A percentile compares a stretch with the other conserved stretches of the same genome.
Conservation (phyloP, 1,284 basidiomycete species). For the Sporisorium graminicola region DNA sequence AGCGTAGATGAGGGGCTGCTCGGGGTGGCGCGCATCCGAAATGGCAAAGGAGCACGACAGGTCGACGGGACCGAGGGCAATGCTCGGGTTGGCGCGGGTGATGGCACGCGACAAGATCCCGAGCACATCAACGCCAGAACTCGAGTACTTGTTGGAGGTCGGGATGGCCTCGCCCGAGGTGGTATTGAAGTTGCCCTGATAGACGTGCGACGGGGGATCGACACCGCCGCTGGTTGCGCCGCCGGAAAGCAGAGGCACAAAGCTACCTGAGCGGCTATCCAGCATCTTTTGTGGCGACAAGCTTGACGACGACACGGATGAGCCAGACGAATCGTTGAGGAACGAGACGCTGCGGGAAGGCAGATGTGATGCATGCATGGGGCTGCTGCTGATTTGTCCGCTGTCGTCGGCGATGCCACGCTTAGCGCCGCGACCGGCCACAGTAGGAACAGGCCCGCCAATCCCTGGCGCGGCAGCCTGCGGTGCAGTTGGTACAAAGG, state of each 20-base stretch:
- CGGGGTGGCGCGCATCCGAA: conserved; percentile 82
- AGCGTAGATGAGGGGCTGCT: conserved; percentile 88
- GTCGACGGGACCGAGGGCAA: conserved; percentile 89
- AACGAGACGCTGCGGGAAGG: conserved; percentile 40
- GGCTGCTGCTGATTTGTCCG: conserved; percentile 24
- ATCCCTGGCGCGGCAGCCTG: background rate
- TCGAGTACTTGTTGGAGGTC: conserved; percentile 76
- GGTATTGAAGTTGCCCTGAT: conserved; percentile 40
- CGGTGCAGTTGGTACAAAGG: conserved; percentile 1
- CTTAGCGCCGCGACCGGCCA: conserved; percentile 44
- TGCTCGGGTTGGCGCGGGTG: conserved; percentile 79
- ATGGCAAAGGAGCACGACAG: conserved; percentile 89
- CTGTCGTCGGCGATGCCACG: conserved; percentile 32
- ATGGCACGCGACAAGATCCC: conserved; percentile 83
- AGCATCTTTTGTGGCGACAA: conserved; percentile 41
- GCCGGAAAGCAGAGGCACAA: conserved; percentile 6
- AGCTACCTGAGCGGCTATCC: conserved; percentile 32
- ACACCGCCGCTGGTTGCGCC: conserved; percentile 1
- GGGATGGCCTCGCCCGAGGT: conserved; percentile 36
- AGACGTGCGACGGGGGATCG: conserved; percentile 26
- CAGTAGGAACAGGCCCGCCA: conserved; percentile 5
- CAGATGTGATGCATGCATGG: conserved; percentile 17
- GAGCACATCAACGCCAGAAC: conserved; percentile 89
- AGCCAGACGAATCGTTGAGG: conserved; percentile 43
- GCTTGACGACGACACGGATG: conserved; percentile 35